Conservation (phyloP, 2,329 filamentous ascomycete species). For the Fonsecaea multimorphosa region DNA sequence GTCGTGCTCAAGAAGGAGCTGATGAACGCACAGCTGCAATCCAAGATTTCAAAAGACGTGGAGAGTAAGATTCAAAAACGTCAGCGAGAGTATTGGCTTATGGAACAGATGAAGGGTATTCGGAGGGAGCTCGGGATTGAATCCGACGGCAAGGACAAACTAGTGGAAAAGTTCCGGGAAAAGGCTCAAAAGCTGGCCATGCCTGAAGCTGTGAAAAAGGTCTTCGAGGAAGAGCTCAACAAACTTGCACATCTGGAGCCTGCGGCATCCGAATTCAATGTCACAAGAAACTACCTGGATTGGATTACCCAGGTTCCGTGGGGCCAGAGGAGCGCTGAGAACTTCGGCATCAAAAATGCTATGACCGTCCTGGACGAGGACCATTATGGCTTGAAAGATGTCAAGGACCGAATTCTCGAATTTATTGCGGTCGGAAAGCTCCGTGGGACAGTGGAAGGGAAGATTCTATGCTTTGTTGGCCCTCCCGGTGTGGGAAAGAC, state of each 20-base stretch:
- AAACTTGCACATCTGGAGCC: slow-evolving; percentile 95
- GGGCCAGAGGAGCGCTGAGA: slow-evolving; percentile 93
- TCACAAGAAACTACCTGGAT: slow-evolving; percentile 96
- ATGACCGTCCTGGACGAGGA: slow-evolving; percentile 92
- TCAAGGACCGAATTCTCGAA: slow-evolving; percentile 97
- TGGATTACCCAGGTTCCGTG: slow-evolving; percentile 99
- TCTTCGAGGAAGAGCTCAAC: slow-evolving; percentile 97
- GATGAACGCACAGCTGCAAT: slow-evolving; percentile 96
- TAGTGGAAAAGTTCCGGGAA: slow-evolving; percentile 96
- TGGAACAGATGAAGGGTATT: slow-evolving; percentile 99
- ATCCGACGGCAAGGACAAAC: slow-evolving; percentile 96
- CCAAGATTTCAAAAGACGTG: slow-evolving; percentile 97
- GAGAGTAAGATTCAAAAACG: slow-evolving; percentile 97
- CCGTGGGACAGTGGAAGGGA: slow-evolving; percentile 94
- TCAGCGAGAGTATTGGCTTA: slow-evolving; percentile 96
- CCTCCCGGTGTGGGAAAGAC: slow-evolving; percentile 98
- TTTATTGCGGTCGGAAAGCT: slow-evolving; percentile 99
- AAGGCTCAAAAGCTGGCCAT: slow-evolving; percentile 93
- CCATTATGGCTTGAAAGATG: slow-evolving; percentile 94
- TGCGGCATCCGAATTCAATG: slow-evolving; percentile 96
- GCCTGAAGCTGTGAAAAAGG: slow-evolving; percentile 95
- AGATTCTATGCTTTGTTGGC: slow-evolving; percentile 96
- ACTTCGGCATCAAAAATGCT: slow-evolving; percentile 92
- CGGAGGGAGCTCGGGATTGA: slow-evolving; percentile 93
- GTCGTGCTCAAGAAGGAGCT: slow-evolving; percentile 96